Evolutionary conservation across 495 filamentous ascomycete species (phyloP).

Genomic region (Pyronema domesticum): DNA sequence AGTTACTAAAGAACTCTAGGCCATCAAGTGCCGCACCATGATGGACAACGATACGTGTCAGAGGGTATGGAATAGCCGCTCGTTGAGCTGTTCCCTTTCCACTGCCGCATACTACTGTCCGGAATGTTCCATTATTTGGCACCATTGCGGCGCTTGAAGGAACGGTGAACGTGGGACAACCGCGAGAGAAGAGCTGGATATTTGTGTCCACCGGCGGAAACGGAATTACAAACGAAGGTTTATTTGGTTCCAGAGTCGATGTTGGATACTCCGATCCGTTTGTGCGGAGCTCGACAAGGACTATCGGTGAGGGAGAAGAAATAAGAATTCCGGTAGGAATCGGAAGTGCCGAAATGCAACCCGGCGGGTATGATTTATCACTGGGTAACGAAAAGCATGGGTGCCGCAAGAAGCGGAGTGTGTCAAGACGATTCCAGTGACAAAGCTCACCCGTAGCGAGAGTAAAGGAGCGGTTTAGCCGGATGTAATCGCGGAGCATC

Average conservation of each 20-base stretch:
- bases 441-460: slow-evolving; percentile 68
- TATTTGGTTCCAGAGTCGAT: neutral
- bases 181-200: neutral
- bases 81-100: slow-evolving; percentile 1
- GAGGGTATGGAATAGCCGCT: neutral
- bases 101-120: neutral
- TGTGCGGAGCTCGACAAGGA: slow-evolving; percentile 2
- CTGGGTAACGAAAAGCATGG: slow-evolving; percentile 76
- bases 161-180: neutral
- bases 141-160: neutral
- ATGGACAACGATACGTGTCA: neutral
- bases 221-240: neutral
- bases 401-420: slow-evolving; percentile 70
- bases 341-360: neutral
- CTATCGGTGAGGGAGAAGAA: neutral
- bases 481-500: slow-evolving; percentile 75
- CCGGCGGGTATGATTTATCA: slow-evolving; percentile 33
- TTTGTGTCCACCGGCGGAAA: neutral
- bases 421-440: slow-evolving; percentile 72
- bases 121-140: neutral
- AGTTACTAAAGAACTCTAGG: neutral
- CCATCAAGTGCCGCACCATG: slow-evolving; percentile 1
- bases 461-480: slow-evolving; percentile 64
- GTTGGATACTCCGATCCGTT: neutral
- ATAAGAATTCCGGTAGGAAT: neutral